Evolutionary conservation across 2,329 filamentous ascomycete genomes (phyloP).

Genomic region (Drechslera avenae): DNA sequence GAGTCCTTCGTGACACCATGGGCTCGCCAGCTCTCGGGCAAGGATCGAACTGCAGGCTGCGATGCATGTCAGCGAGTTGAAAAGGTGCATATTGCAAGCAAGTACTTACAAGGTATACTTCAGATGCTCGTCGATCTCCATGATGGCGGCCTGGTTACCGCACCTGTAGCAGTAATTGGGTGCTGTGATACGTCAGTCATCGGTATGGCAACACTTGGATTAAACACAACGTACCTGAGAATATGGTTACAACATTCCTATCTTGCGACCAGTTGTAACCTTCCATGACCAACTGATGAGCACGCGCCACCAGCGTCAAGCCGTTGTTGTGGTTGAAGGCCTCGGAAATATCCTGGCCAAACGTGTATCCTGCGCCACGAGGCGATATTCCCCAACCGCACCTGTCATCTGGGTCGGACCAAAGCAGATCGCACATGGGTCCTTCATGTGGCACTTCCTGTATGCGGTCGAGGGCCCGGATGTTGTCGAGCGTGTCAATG

Average conservation of each 20-base stretch:
- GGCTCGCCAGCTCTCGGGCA: conserved; percentile 97
- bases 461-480: conserved; percentile 55
- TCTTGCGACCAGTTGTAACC: conserved; percentile 99
- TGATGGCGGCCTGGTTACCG: conserved; percentile 99
- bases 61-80: conserved; percentile 26
- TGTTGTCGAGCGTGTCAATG: conserved; percentile 76
- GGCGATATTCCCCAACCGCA: conserved; percentile 96
- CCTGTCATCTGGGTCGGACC: conserved; percentile 92
- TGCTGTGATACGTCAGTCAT: conserved; percentile 49
- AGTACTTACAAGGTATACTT: conserved; percentile 98
- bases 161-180: conserved; percentile 93
- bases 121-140: conserved; percentile 99
- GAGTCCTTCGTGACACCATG: conserved; percentile 94
- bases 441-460: conserved; percentile 80
- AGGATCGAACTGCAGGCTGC: conserved; percentile 96
- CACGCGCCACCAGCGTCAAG: conserved; percentile 90
- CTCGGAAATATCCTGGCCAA: conserved; percentile 96
- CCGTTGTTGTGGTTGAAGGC: conserved; percentile 99
- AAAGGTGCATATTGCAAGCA: background rate
- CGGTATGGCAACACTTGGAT: background rate
- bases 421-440: conserved; percentile 77
- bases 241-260: conserved; percentile 97
- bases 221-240: conserved; percentile 64
- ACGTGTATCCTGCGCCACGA: conserved; percentile 91
- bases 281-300: conserved; percentile 99